A percentile compares a stretch with the other conserved stretches of the same genome.
These are phyloP conservation scores for Vitis rupestris DNA, from an alignment of 164 flowering plant genomes.

Conservation along the genomic window DNA sequence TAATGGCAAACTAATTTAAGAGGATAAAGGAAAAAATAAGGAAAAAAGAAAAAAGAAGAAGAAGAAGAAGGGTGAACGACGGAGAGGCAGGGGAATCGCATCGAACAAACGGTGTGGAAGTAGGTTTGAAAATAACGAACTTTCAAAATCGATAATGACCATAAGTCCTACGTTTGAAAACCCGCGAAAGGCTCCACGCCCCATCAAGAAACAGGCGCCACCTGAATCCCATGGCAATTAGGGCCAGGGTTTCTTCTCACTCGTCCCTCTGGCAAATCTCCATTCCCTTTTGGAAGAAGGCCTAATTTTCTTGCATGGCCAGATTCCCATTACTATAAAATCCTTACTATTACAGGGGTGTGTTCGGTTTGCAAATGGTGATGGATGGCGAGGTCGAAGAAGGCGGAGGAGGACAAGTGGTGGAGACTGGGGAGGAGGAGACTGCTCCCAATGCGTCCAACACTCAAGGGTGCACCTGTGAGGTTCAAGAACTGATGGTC, in stretches of 20 bases:
- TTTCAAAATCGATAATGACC: too few relatives aligned
- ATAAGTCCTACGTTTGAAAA: neutral
- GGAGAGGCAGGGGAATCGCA: too few relatives aligned
- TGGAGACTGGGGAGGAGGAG: constrained; percentile 3
- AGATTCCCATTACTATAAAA: too few relatives aligned
- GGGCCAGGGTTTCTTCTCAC: constrained; percentile 25
- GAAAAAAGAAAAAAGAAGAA: too few relatives aligned
- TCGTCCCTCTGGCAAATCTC: neutral
- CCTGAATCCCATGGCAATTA: constrained; percentile 14
- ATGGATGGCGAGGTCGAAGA: constrained; percentile 20
- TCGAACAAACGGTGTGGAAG: too few relatives aligned
- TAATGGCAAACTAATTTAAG: too few relatives aligned
- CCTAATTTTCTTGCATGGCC: neutral
- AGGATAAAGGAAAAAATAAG: too few relatives aligned
- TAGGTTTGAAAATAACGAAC: too few relatives aligned
- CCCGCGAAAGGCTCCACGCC: constrained; percentile 13
- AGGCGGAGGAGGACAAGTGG: constrained; percentile 1
- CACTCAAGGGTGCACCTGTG: neutral
- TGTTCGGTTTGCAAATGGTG: constrained; percentile 9
- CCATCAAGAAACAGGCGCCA: neutral
- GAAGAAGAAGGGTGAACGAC: too few relatives aligned
- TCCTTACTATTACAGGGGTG: too few relatives aligned
- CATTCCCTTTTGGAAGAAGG: neutral
- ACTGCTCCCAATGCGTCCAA: neutral
- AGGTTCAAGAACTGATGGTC: constrained; percentile 34